Evolutionary conservation across 306 rosid species (phyloP), one percentile per base, ranked within the genome.

Genomic region (Sindora glabra): DNA sequence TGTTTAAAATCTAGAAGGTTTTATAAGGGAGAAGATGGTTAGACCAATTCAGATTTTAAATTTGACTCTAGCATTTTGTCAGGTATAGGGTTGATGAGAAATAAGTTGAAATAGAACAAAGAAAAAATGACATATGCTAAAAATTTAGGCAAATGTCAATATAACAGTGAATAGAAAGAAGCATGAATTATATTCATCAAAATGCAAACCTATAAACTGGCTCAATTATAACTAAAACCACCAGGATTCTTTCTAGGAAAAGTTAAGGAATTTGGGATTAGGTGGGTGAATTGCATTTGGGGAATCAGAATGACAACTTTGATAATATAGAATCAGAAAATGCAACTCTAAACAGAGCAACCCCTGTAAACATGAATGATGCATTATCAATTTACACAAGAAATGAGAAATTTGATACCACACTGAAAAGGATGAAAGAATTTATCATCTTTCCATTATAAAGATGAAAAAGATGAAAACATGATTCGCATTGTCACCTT

Each of bases 1-100:
- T 68, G 69, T 46, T 68, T 73, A 63, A 49, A 67, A 62, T 77
- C 78, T 1, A 68, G 82, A 36, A 67, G 78, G 36, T 67, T 62
- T 32, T 49, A 7, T 29, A 59, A 46, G 25, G 53, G 42, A 1
- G 64, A 13, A 48, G 50, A 57, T 34, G 16, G 39, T 25, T 62
- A 49, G 39, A 42, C 36, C 18, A 30, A 68, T 25, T 64, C 62
- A 10, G 14, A 17, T 3, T 48, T 60, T 14, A 39, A 17, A 55
- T 61, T 56, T 30, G 65, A 64, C 10, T 65, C 36, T 26, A 55
- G 66, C 81, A 61, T 76, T 55, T 33, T 66, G 5, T 5, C 50
- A n/a, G n/a, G 37, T 26, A 42, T 50, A 10, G 21, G 14, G 18
- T 53, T 27, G 3, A 27, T 3, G 6, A 38, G 25, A 27, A 49